Conservation (phyloP, 2,329 filamentous ascomycete species). For the Acrocalymma vagum region DNA sequence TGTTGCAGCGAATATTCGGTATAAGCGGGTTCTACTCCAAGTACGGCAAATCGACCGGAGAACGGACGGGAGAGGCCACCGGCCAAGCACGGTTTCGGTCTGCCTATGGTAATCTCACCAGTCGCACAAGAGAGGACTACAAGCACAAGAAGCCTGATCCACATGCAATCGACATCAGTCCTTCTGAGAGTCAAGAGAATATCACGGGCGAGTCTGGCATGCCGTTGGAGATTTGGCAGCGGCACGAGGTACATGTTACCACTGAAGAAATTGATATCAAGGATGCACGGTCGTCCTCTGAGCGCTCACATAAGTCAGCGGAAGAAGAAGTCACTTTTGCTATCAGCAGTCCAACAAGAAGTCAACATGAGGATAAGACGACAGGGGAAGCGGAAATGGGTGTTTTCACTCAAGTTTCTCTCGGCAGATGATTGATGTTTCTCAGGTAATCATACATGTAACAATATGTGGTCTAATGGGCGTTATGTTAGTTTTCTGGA, state of each 20-base stretch:
- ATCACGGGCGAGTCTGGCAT: constrained; percentile 3
- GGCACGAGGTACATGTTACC: constrained; percentile 4
- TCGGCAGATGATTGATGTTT: neutral
- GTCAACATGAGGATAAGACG: neutral
- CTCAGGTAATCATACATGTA: too few species aligned
- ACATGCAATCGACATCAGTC: constrained; percentile 11
- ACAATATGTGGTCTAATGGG: too few species aligned
- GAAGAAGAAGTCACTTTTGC: neutral
- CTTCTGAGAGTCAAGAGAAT: constrained; percentile 11
- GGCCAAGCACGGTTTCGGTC: neutral
- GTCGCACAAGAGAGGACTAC: constrained; percentile 3
- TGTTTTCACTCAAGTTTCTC: constrained; percentile 1
- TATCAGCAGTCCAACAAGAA: constrained; percentile 3
- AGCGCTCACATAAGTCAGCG: constrained; percentile 1
- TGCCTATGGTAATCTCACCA: constrained; percentile 10
- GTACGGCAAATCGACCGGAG: constrained; percentile 6
- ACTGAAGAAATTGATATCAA: constrained; percentile 5
- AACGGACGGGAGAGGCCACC: constrained; percentile 1
- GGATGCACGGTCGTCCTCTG: constrained; percentile 1
- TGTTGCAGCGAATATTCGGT: constrained; percentile 55
- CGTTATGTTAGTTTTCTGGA: too few species aligned
- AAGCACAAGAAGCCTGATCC: constrained; percentile 5
- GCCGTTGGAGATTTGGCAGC: constrained; percentile 12
- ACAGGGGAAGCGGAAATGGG: constrained; percentile 1
- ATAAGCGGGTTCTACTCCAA: constrained; percentile 19